Evolutionary conservation across 23 red algal species (phyloP).

Genomic region (Gracilaria gracilis): DNA sequence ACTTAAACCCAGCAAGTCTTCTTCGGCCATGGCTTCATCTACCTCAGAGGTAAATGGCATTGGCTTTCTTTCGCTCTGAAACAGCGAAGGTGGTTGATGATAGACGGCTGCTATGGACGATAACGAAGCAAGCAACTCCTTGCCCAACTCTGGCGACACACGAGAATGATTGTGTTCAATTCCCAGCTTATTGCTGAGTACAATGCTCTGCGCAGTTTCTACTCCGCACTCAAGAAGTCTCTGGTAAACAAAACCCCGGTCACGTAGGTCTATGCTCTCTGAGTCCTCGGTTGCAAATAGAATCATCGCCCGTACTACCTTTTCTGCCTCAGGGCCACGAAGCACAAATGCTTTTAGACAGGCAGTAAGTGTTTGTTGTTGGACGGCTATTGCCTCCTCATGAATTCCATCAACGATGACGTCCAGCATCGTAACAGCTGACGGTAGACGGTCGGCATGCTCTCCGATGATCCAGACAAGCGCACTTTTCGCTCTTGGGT

Average conservation of each 20-base stretch:
- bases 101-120: conserved; percentile 76
- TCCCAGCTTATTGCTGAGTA: conserved; percentile 74
- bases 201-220: conserved; percentile 51
- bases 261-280: conserved; percentile 84
- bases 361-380: conserved; percentile 83
- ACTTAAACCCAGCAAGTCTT: conserved; percentile 77
- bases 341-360: conserved; percentile 68
- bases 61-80: conserved; percentile 47
- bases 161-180: conserved; percentile 26
- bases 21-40: conserved; percentile 41
- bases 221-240: conserved; percentile 58
- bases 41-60: conserved; percentile 37
- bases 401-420: conserved; percentile 64
- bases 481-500: conserved; percentile 76
- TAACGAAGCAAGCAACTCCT: conserved; percentile 72
- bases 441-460: conserved; percentile 63
- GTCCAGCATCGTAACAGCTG: conserved; percentile 53
- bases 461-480: conserved; percentile 96
- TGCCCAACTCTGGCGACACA: conserved; percentile 35
- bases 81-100: conserved; percentile 54
- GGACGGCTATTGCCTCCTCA: conserved; percentile 78
- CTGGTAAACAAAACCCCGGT: conserved; percentile 80
- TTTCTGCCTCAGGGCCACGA: conserved; percentile 44
- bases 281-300: conserved; percentile 51
- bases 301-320: conserved; percentile 19